Base-by-base conservation (phyloP, 192 early-diverging fungal species). In the Mortierella alpina region DNA sequence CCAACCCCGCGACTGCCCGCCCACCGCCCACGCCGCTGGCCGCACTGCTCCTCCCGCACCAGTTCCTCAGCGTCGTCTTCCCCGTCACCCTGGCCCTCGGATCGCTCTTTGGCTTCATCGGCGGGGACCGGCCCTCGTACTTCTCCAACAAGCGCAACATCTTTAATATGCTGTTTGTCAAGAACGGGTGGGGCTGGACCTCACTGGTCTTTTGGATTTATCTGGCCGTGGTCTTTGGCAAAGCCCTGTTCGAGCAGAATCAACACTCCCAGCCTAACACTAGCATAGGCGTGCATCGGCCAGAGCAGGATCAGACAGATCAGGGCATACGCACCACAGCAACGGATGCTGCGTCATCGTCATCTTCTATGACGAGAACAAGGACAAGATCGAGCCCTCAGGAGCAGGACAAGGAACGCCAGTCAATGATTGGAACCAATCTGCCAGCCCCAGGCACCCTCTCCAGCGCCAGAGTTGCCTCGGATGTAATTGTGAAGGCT, bases 101-200 rank as follows among this genome's bases (percentile, higher is more conserved):
- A 66, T 79, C 68, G 6, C 20, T 66, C 14, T 79, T 71, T 62
- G 75, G 75, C 17, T 31, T 41, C 11, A 52, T 79, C 39, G 64
- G 58, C 17, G 75, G 68, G 1, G 46, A 61, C 47, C 23, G n/a
- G 1, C 63, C 68, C 10, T 70, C 68, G 0, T 86, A 86, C 55
- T 92, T 94, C 71, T 85, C 88, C 18, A 86, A 89, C 83, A 96
- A 94, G 70, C 80, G 84, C 52, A 95, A 95, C 83, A 66, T 91
- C 58, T 81, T 97, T 56, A 97, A 97, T 78, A 72, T 75, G 0
- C 84, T 88, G 56, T 91, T 95, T 85, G 95, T 90, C 65, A 97
- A 97, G 84, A 81, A 82, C 41, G 95, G 91, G 15, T 97, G 96
- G 96, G 91, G 89, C 46, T 97, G 96, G 96, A 96, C 95, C 0